Conservation (phyloP, 164 flowering plant genomes). For the Macadamia tetraphylla region DNA sequence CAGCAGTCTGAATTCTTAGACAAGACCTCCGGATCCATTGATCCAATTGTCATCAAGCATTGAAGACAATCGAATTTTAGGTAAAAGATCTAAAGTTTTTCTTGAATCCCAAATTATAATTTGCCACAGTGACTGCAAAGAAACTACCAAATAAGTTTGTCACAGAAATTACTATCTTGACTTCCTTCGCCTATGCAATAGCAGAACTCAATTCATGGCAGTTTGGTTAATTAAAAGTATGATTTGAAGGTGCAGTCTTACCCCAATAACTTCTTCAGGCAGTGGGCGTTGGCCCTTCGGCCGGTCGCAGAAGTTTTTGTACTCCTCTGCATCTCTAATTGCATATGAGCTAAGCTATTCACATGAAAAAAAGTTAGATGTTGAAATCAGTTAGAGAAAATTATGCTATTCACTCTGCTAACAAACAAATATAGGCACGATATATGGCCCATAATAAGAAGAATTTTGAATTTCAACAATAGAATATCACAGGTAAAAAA, state of each 20-base stretch:
- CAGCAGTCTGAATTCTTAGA: too few species aligned
- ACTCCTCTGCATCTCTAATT: slow-evolving; percentile 88
- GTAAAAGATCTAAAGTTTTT: too few species aligned
- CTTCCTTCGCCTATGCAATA: background rate
- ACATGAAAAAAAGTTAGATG: slow-evolving; percentile 11
- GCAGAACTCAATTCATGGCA: background rate
- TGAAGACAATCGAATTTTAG: too few species aligned
- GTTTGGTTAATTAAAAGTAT: background rate
- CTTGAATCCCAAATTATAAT: too few species aligned
- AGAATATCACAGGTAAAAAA: too few species aligned
- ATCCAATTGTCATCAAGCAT: too few species aligned
- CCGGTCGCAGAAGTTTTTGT: slow-evolving; percentile 92
- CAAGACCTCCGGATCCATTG: too few species aligned
- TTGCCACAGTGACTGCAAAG: background rate
- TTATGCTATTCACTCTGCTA: background rate
- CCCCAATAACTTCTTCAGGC: slow-evolving; percentile 95
- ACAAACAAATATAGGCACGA: background rate
- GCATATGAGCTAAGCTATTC: slow-evolving; percentile 78
- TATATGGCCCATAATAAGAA: too few species aligned
- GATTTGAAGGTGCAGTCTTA: slow-evolving; percentile 22
- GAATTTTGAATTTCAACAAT: too few species aligned
- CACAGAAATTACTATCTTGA: background rate
- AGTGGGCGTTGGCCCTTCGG: slow-evolving; percentile 88
- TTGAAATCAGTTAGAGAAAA: background rate
- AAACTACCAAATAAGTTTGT: background rate